Evolutionary conservation across 352 stramenopile species (phyloP).

Genomic region (Globisporangium mamillatum): DNA sequence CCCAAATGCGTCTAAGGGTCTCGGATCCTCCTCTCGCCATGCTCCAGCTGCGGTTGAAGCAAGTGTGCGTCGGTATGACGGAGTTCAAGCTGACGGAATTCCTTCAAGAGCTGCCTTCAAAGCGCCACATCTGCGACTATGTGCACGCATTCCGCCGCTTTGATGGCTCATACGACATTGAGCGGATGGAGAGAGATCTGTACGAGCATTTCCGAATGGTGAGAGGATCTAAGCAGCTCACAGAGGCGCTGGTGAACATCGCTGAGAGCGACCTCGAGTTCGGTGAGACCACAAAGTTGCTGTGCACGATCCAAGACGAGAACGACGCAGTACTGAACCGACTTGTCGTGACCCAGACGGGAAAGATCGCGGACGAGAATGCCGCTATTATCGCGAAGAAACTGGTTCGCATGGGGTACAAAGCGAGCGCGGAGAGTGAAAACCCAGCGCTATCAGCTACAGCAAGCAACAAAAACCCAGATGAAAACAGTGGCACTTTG

Average conservation of each 20-base stretch:
- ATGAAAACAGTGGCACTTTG: slow-evolving; percentile 15
- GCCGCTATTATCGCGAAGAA: slow-evolving; percentile 39
- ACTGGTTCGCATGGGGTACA: slow-evolving; percentile 67
- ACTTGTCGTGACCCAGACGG: slow-evolving; percentile 37
- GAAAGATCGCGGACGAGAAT: slow-evolving; percentile 44
- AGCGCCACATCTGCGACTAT: slow-evolving; percentile 89
- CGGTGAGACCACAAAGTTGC: slow-evolving; percentile 38
- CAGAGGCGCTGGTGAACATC: slow-evolving; percentile 53
- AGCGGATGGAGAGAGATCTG: slow-evolving; percentile 53
- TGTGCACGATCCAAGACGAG: slow-evolving; percentile 37
- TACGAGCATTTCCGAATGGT: slow-evolving; percentile 82
- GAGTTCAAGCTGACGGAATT: slow-evolving; percentile 86
- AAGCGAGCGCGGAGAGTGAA: slow-evolving; percentile 5
- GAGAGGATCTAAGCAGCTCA: slow-evolving; percentile 48
- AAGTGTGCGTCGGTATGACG: slow-evolving; percentile 77
- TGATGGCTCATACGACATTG: slow-evolving; percentile 52
- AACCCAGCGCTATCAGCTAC: slow-evolving; percentile 12
- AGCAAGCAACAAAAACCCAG: slow-evolving; percentile 11
- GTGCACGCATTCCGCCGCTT: slow-evolving; percentile 41
- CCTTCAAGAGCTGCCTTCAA: slow-evolving; percentile 89
- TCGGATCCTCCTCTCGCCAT: slow-evolving; percentile 46
- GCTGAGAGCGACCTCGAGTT: slow-evolving; percentile 64
- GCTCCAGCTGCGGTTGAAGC: slow-evolving; percentile 53
- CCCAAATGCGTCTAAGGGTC: slow-evolving; percentile 45
- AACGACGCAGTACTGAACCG: slow-evolving; percentile 42